phyloP scores from a whole-genome alignment of 306 rosid genomes.

The Sicyos edulis region DNA sequence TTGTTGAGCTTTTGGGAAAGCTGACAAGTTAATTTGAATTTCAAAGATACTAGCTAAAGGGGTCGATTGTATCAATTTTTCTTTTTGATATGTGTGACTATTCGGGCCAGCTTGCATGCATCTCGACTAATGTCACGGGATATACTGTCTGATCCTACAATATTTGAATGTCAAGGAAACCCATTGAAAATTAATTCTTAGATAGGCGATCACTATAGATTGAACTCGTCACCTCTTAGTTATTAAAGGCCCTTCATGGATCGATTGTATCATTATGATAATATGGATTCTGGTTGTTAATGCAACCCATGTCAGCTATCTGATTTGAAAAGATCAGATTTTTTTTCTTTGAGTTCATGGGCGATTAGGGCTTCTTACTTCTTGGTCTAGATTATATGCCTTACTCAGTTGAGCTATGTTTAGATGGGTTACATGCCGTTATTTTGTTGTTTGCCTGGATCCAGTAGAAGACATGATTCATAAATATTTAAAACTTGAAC shows the following conservation, averaged over 20 bases:
- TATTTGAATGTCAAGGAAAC: too few species aligned
- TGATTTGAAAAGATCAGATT: neutral
- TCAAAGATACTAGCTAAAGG: neutral
- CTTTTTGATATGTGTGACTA: too few species aligned
- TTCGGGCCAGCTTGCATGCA: too few species aligned
- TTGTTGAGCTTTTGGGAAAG: neutral
- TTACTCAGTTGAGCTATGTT: too few species aligned
- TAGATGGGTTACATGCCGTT: neutral
- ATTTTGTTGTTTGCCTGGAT: neutral
- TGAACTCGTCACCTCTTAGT: too few species aligned
- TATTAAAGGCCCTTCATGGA: too few species aligned
- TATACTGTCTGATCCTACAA: too few species aligned
- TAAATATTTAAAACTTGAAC: neutral
- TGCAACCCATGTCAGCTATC: conserved; percentile 2
- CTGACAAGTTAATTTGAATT: neutral
- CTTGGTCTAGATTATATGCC: too few species aligned
- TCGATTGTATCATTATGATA: neutral
- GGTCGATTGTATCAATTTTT: neutral
- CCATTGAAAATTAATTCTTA: too few species aligned
- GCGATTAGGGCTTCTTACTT: too few species aligned
- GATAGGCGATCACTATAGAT: too few species aligned
- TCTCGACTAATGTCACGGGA: too few species aligned
- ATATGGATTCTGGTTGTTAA: neutral
- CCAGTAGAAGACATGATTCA: neutral
- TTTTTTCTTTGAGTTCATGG: neutral